Conservation (phyloP, 2,329 filamentous ascomycete genomes). For the Aspergillus sp. region DNA sequence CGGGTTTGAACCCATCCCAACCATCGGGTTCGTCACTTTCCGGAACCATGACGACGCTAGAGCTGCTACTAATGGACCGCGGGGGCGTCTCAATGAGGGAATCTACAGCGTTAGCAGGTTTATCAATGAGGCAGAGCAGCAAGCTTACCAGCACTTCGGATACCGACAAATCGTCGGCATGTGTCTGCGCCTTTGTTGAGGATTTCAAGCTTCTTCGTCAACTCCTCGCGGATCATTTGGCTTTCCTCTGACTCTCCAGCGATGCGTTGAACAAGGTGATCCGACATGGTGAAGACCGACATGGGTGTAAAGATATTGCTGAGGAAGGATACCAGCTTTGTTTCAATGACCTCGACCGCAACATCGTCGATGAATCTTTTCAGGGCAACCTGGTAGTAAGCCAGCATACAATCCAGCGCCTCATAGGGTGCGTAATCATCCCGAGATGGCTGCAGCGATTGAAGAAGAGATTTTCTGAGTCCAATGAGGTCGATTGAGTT, state of each 20-base stretch:
- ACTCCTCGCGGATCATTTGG: constrained; percentile 11
- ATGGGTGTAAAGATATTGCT: constrained; percentile 22
- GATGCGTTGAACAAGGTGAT: constrained; percentile 13
- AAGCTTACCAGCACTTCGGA: not conserved
- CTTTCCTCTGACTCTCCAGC: constrained; percentile 18
- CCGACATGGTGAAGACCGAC: constrained; percentile 12
- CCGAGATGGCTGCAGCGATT: constrained; percentile 30
- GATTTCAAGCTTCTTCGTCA: constrained; percentile 20
- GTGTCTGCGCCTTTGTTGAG: constrained; percentile 40
- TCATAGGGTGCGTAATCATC: constrained; percentile 32
- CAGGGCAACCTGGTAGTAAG: constrained; percentile 43
- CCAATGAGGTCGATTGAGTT: constrained; percentile 4
- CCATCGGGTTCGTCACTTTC: too few relatives aligned
- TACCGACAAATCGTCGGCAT: constrained; percentile 34
- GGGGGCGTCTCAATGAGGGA: too few relatives aligned
- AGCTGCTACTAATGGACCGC: too few relatives aligned
- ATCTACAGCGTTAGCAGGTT: too few relatives aligned
- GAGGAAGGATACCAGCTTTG: constrained; percentile 24
- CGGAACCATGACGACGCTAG: too few relatives aligned
- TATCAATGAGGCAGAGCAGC: too few relatives aligned
- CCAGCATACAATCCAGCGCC: constrained; percentile 38
- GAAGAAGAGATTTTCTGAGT: constrained; percentile 13
- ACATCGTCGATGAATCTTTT: constrained; percentile 39
- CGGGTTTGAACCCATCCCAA: too few relatives aligned
- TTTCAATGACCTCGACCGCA: constrained; percentile 33